These are phyloP conservation scores for Podospora pseudocomata DNA, from an alignment of 495 filamentous ascomycete species.

Conservation along the genomic window DNA sequence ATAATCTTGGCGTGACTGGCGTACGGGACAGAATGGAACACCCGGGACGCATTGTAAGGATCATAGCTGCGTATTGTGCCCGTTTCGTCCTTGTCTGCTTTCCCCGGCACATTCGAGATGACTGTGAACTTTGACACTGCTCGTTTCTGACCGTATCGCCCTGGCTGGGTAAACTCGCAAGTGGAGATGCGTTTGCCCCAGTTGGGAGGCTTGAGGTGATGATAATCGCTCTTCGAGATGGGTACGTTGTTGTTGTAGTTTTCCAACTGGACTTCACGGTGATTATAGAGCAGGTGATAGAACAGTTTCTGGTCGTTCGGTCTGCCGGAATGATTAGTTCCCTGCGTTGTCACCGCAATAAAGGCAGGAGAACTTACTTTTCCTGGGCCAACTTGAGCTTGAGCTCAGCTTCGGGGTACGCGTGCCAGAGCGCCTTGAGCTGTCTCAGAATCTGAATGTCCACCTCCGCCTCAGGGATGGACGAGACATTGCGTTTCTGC, in stretches of 20 bases:
- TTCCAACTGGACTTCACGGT: conserved; percentile 76
- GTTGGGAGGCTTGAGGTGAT: conserved; percentile 62
- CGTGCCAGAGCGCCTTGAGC: conserved; percentile 84
- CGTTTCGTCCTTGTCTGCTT: conserved; percentile 28
- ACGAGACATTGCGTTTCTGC: conserved; percentile 28
- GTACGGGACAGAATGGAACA: conserved; percentile 38
- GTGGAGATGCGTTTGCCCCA: conserved; percentile 49
- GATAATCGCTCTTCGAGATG: conserved; percentile 83
- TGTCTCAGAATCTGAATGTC: conserved; percentile 78
- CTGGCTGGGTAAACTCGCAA: conserved; percentile 45
- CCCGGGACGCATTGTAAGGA: conserved; percentile 70
- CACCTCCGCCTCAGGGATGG: conserved; percentile 52
- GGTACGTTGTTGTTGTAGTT: conserved; percentile 72
- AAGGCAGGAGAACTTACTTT: conserved; percentile 49
- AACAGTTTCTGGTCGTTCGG: conserved; percentile 87
- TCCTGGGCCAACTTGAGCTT: conserved; percentile 59
- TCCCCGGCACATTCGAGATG: conserved; percentile 53
- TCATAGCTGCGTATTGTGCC: conserved; percentile 64
- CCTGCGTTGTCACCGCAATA: not conserved
- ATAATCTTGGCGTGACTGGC: conserved; percentile 57
- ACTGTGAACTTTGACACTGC: conserved; percentile 68
- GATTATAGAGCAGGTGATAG: conserved; percentile 76
- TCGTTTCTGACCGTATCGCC: conserved; percentile 45
- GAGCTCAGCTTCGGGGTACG: conserved; percentile 66
- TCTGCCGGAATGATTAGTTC: conserved; percentile 44